Percentiles rank a stretch among this genome's conserved stretches.
Evolutionary conservation across 768 basidiomycete genomes (phyloP).

Genomic region (Pleurotus pulmonarius): DNA sequence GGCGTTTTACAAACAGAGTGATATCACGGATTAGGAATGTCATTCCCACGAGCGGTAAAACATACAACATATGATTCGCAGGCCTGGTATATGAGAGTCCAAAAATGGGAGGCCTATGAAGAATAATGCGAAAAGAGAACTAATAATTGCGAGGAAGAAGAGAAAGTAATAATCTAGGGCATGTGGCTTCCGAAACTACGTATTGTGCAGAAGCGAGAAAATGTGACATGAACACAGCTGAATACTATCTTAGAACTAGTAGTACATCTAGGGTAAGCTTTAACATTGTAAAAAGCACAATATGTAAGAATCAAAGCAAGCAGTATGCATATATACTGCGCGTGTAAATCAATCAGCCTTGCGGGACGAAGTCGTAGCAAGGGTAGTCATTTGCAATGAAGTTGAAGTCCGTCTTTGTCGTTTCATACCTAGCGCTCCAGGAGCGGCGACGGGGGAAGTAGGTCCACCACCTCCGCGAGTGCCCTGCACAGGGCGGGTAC

Average conservation of each 20-base stretch:
- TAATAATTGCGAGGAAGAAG: slow-evolving; percentile 12
- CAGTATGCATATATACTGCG: slow-evolving; percentile 12
- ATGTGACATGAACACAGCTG: slow-evolving; percentile 6
- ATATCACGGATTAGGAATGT: slow-evolving; percentile 2
- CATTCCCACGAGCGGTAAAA: not conserved
- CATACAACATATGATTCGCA: not conserved
- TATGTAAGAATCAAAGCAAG: slow-evolving; percentile 12
- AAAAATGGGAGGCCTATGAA: slow-evolving; percentile 4
- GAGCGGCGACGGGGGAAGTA: slow-evolving; percentile 20
- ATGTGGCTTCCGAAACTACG: slow-evolving; percentile 16
- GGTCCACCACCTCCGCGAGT: slow-evolving; percentile 17
- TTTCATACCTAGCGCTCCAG: slow-evolving; percentile 56
- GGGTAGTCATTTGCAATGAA: slow-evolving; percentile 39
- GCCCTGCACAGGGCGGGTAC: slow-evolving; percentile 33
- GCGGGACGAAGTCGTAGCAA: slow-evolving; percentile 8
- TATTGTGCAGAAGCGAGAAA: slow-evolving; percentile 4
- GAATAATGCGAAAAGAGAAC: slow-evolving; percentile 8
- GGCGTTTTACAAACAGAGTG: slow-evolving; percentile 3
- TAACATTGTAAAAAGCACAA: slow-evolving; percentile 19
- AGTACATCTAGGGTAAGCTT: slow-evolving; percentile 20
- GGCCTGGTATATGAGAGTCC: not conserved
- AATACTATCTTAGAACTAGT: slow-evolving; percentile 4
- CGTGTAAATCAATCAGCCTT: slow-evolving; percentile 1
- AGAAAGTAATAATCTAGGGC: slow-evolving; percentile 26
- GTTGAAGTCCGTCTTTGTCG: slow-evolving; percentile 78